Evolutionary conservation across 2,329 filamentous ascomycete genomes (phyloP).

Genomic region (Cytospora piceae): DNA sequence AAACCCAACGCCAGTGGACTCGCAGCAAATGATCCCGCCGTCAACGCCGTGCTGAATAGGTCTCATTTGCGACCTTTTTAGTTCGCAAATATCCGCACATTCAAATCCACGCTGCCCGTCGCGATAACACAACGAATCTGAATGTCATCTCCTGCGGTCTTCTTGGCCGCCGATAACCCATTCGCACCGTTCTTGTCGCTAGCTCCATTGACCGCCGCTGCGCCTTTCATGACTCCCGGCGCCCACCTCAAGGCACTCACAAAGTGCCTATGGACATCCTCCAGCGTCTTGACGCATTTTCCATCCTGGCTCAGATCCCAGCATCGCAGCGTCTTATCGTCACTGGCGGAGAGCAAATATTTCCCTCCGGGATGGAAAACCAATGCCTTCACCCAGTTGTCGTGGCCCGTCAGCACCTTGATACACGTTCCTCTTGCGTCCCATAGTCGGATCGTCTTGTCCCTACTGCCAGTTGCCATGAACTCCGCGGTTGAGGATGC

Average conservation of each 20-base stretch:
- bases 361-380: slow-evolving; percentile 92
- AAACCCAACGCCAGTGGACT: not conserved
- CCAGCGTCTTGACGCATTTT: slow-evolving; percentile 82
- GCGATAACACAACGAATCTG: slow-evolving; percentile 84
- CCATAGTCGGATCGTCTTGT: slow-evolving; percentile 91
- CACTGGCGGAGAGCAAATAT: slow-evolving; percentile 81
- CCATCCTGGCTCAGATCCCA: slow-evolving; percentile 93
- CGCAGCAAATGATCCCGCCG: slow-evolving; percentile 7
- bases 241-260: slow-evolving; percentile 88
- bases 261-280: slow-evolving; percentile 81
- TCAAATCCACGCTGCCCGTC: slow-evolving; percentile 82
- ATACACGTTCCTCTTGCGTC: slow-evolving; percentile 82
- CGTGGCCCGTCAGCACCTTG: slow-evolving; percentile 83
- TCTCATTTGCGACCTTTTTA: slow-evolving; percentile 32
- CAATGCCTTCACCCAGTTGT: slow-evolving; percentile 89
- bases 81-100: slow-evolving; percentile 76
- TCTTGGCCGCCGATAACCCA: slow-evolving; percentile 48
- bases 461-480: slow-evolving; percentile 84
- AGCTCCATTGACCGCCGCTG: slow-evolving; percentile 43
- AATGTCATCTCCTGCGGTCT: slow-evolving; percentile 55
- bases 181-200: slow-evolving; percentile 47
- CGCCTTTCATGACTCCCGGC: slow-evolving; percentile 70
- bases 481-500: slow-evolving; percentile 79
- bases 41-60: slow-evolving; percentile 12
- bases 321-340: slow-evolving; percentile 91